Conservation (phyloP, 1,284 basidiomycete species). For the Thecaphora thlaspeos region DNA sequence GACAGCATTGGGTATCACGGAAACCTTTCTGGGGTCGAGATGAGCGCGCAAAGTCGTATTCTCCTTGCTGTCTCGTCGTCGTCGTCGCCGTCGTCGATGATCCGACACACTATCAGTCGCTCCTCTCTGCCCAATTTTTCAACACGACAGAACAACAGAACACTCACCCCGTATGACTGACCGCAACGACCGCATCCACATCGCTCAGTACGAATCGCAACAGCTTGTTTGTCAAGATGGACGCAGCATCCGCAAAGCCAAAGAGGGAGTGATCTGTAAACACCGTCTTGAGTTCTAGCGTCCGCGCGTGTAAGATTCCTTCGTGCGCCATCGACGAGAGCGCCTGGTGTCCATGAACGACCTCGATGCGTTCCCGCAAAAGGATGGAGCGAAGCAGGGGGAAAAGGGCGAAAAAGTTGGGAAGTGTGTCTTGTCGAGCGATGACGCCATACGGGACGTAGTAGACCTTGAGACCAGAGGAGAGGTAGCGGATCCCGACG, state of each 20-base stretch:
- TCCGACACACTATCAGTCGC: too few species aligned
- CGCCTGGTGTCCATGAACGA: slow-evolving; percentile 90
- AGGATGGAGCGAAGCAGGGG: slow-evolving; percentile 88
- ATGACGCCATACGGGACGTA: slow-evolving; percentile 86
- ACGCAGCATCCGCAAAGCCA: slow-evolving; percentile 91
- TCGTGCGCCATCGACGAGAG: slow-evolving; percentile 89
- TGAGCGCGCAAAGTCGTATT: slow-evolving; percentile 89
- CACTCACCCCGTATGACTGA: slow-evolving; percentile 88
- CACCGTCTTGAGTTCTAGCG: slow-evolving; percentile 69
- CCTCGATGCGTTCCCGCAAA: slow-evolving; percentile 77
- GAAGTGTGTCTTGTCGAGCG: slow-evolving; percentile 71
- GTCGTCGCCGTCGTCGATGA: too few species aligned
- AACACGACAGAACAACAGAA: too few species aligned
- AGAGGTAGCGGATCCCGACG: slow-evolving; percentile 84
- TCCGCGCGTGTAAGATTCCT: slow-evolving; percentile 75
- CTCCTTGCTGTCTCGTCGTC: slow-evolving; percentile 66
- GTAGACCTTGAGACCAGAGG: slow-evolving; percentile 83
- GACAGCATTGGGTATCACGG: slow-evolving; percentile 83
- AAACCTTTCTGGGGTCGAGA: slow-evolving; percentile 44
- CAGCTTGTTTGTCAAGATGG: slow-evolving; percentile 94
- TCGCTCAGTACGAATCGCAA: slow-evolving; percentile 81
- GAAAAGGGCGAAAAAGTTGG: slow-evolving; percentile 87
- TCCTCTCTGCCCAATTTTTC: too few species aligned
- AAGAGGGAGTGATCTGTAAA: slow-evolving; percentile 98
- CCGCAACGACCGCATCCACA: slow-evolving; percentile 90